Evolutionary conservation across 169 alveolate species (phyloP), one percentile per base, ranked within the genome.

Genomic region (Besnoitia besnoiti): DNA sequence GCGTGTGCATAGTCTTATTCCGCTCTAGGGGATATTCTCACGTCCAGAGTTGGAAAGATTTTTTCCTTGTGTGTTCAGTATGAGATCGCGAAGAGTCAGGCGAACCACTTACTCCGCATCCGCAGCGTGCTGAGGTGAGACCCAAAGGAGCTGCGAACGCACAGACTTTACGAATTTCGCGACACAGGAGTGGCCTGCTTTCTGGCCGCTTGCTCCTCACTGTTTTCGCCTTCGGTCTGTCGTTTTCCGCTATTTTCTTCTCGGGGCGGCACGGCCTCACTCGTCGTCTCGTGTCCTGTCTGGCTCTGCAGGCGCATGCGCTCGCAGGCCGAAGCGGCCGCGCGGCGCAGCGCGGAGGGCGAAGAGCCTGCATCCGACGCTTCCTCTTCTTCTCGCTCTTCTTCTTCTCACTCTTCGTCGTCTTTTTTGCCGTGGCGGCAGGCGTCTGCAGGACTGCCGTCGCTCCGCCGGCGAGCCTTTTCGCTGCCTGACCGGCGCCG

Each of bases 401-500:
- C 67, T 55, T 16, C 67, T 55, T 5, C 67, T 3, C 33, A 21
- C 24, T 5, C 67, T 55, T 55, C 67, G 7, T n/a, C 67, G 67
- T 55, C 67, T 55, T 19, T n/a, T 8, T n/a, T 21, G 30, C 30
- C 67, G 12, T 55, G 33, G 30, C 67, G 67, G 1, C 67, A n/a
- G 30, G 67, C 33, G 1, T 5, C 67, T 16, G 44, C 3, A 1
- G 80, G 47, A 19, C n/a, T 67, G 30, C 80, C 14, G 80, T 67
- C 80, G 19, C n/a, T 67, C 44, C 80, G 80, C 2, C 80, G n/a
- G 80, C 80, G 80, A 5, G 44, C 80, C 3, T 67, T 67, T 67
- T 67, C 80, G 19, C 30, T 16, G 3, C 7, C 80, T 30, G 80
- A 35, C 24, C 39, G 80, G n/a, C 80, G n/a, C 10, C 39, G 80